Conservation (phyloP, 331 rosid species). For the Spiraea crenata region DNA sequence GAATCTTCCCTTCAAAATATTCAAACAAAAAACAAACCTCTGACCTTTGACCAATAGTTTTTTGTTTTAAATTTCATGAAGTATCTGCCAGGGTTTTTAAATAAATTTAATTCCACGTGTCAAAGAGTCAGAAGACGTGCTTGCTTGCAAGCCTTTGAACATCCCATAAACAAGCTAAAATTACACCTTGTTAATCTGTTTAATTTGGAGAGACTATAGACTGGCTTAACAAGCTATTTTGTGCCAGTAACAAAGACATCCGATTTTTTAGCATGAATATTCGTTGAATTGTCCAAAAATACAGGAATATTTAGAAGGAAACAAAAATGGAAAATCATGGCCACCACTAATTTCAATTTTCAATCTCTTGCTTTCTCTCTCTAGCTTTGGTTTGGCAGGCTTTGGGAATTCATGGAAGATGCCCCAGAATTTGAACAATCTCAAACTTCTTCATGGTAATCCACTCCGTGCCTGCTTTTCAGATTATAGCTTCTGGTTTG, state of each 20-base stretch:
- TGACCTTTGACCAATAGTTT: too few species aligned
- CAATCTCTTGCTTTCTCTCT: constrained; percentile 2
- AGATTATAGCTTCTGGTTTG: constrained; percentile 34
- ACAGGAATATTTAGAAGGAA: constrained; percentile 6
- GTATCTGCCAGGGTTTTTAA: too few species aligned
- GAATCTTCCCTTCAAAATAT: too few species aligned
- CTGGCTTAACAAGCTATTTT: constrained; percentile 2
- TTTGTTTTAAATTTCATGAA: neutral
- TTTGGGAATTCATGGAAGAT: constrained; percentile 37
- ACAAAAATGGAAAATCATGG: constrained; percentile 35
- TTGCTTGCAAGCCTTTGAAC: neutral
- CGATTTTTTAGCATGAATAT: constrained; percentile 43
- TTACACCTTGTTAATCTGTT: neutral
- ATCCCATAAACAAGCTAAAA: constrained; percentile 7
- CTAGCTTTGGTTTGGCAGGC: constrained; percentile 19
- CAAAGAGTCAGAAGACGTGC: constrained; percentile 18
- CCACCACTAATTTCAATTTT: constrained; percentile 39
- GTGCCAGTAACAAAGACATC: constrained; percentile 24
- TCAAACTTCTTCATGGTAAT: constrained; percentile 39
- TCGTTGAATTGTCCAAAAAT: constrained; percentile 28
- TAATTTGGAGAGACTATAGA: neutral
- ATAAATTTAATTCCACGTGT: constrained; percentile 7
- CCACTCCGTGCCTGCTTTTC: constrained; percentile 30
- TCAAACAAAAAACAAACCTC: too few species aligned
- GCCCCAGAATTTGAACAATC: constrained; percentile 29